Conservation (phyloP, 1,284 basidiomycete genomes). For the Tylopilus microsporus region DNA sequence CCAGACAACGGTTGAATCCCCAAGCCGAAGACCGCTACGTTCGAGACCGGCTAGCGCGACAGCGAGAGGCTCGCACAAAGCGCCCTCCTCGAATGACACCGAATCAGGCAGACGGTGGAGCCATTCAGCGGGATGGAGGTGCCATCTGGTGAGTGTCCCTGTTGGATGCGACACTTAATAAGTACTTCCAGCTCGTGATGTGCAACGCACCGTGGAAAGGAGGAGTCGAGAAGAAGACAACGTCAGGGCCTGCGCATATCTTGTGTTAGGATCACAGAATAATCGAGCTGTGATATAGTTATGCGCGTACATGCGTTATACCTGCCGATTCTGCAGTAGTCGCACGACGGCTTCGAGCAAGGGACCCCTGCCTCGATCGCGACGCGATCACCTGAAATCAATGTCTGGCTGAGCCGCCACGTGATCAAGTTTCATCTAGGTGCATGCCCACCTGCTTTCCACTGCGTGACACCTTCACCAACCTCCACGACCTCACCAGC, state of each 20-base stretch:
- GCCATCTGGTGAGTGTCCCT: conserved; percentile 59
- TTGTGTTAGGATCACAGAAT: conserved; percentile 6
- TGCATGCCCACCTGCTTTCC: conserved; percentile 45
- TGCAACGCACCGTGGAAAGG: conserved; percentile 49
- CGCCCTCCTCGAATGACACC: conserved; percentile 59
- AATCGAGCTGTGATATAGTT: background rate
- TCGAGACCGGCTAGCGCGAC: conserved; percentile 63
- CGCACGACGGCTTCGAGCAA: conserved; percentile 55
- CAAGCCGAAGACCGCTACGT: conserved; percentile 54
- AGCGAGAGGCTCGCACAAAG: conserved; percentile 58
- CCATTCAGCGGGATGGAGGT: conserved; percentile 61
- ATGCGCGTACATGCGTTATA: conserved; percentile 51
- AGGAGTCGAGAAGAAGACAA: conserved; percentile 65
- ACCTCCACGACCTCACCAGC: conserved; percentile 59
- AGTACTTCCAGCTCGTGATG: background rate
- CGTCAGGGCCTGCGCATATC: conserved; percentile 38
- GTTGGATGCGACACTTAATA: conserved; percentile 3
- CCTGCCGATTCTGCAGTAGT: conserved; percentile 52
- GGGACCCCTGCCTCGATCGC: conserved; percentile 63
- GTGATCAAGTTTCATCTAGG: background rate
- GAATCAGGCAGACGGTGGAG: conserved; percentile 55
- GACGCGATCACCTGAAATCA: conserved; percentile 50
- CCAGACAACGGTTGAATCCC: conserved; percentile 58
- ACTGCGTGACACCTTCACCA: conserved; percentile 57
- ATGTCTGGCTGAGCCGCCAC: background rate